Base-by-base conservation (phyloP, 108 stramenopile species). In the Fragilariopsis cylindrus region DNA sequence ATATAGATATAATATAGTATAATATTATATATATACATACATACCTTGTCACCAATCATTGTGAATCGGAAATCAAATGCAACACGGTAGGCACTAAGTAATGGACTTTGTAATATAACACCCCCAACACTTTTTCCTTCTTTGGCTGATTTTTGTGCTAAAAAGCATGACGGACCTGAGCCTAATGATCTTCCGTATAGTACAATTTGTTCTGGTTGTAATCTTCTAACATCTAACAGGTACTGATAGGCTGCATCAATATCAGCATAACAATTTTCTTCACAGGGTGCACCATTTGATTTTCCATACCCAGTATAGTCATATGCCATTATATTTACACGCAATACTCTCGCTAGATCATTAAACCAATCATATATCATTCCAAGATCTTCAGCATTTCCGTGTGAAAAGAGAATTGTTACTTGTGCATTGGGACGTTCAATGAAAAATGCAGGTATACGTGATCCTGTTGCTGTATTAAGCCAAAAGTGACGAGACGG, bases 291-390 rank as follows among this genome's bases (percentile, higher is more conserved):
- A n/a, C 92, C 92, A 72, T 85, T 87, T 52, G 86, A 83, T 68
- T 97, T 98, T 48, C 96, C 96, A 54, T 95, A 97, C 3, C 95
- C 86, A 21, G 80, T 83, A 75, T 98, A 98, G 83, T 98, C 98
- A 67, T 98, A 99, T 9, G 94, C 96, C 85, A 99, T 84, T 18
- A 99, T 97, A 69, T 99, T 99, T 11, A 98, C 98, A 62, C 91
- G 86, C 41, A 97, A 71, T 3, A 95, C 92, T 60, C 92, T 60
- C 4, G 91, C 81, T 11, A 97, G 69, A 65, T 97, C 96, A 55
- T 84, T 88, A 82, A 97, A 97, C 96, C 96, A 97, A 72, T 92
- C 90, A 75, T 92, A 96, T 19, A 96, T 96, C 92, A 96, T 95
- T 9, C 94, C 95, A 40, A 97, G 63, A 57, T 97, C 97, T 72